These are phyloP conservation scores for Hypomyces perniciosus DNA, from an alignment of 2,329 filamentous ascomycete species.

Conservation along the genomic window DNA sequence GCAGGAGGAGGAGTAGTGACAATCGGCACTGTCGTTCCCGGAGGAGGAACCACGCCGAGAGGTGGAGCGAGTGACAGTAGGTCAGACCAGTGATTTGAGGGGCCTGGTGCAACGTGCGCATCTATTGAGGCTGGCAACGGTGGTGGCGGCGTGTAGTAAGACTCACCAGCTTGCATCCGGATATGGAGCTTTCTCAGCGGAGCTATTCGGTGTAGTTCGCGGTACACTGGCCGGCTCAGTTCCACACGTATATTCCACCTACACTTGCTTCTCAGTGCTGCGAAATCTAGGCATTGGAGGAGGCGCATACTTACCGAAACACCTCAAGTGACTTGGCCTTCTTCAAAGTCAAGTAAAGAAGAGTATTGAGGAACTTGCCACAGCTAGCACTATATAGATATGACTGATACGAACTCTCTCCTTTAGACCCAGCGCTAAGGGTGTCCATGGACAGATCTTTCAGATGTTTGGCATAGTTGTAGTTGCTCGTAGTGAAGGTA, in stretches of 20 bases:
- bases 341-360: conserved; percentile 51
- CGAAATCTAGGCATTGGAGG: neutral
- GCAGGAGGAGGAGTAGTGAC: conserved; percentile 22
- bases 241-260: conserved; percentile 62
- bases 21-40: conserved; percentile 13
- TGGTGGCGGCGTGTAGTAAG: conserved; percentile 46
- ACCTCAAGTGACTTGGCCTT: conserved; percentile 49
- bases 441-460: conserved; percentile 52
- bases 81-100: conserved; percentile 26
- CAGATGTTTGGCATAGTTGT: conserved; percentile 55
- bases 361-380: conserved; percentile 59
- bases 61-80: conserved; percentile 17
- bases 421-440: conserved; percentile 44
- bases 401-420: conserved; percentile 47
- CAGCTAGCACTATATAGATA: conserved; percentile 51
- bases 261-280: neutral
- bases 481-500: conserved; percentile 57
- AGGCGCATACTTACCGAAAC: conserved; percentile 42
- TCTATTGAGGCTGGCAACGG: conserved; percentile 35
- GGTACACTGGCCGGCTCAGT: conserved; percentile 52
- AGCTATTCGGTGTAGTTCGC: conserved; percentile 47
- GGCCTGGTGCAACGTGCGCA: conserved; percentile 22
- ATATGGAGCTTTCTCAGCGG: conserved; percentile 50
- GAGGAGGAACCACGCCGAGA: conserved; percentile 15
- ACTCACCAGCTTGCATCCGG: conserved; percentile 52